Conservation (phyloP, 2,329 filamentous ascomycete species). For the Chaetomium sp. region DNA sequence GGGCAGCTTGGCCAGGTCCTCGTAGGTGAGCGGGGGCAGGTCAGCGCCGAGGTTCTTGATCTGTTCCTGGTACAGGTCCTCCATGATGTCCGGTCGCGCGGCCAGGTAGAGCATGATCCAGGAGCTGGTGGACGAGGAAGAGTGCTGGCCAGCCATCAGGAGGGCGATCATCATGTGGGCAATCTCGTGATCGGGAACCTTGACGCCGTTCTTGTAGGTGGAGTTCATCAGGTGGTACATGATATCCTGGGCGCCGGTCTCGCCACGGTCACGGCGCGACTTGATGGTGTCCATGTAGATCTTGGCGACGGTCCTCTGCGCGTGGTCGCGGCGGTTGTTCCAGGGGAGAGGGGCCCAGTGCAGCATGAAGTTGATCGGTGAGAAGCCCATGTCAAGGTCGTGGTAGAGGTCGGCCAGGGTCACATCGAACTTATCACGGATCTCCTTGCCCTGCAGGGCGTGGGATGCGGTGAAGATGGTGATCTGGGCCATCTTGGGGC, state of each 20-base stretch:
- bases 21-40: constrained; percentile 68
- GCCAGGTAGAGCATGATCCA: constrained; percentile 74
- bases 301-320: constrained; percentile 66
- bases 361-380: constrained; percentile 75
- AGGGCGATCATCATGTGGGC: constrained; percentile 84
- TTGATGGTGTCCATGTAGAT: constrained; percentile 70
- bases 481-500: constrained; percentile 64
- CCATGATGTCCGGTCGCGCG: constrained; percentile 59
- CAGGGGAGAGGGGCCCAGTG: constrained; percentile 72
- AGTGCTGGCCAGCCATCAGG: constrained; percentile 79
- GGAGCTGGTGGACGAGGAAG: constrained; percentile 67
- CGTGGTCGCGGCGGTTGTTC: constrained; percentile 65
- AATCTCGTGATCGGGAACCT: constrained; percentile 66
- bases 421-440: constrained; percentile 63
- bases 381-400: constrained; percentile 73
- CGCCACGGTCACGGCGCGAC: constrained; percentile 47
- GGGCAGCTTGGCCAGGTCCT: constrained; percentile 69
- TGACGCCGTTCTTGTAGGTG: constrained; percentile 65
- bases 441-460: constrained; percentile 68
- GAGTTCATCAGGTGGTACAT: constrained; percentile 74
- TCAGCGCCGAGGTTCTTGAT: constrained; percentile 64
- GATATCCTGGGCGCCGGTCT: constrained; percentile 55
- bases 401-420: constrained; percentile 73
- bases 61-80: constrained; percentile 74
- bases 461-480: constrained; percentile 77